Evolutionary conservation across 306 rosid species (phyloP).

Genomic region (Glycyrrhiza uralensis): DNA sequence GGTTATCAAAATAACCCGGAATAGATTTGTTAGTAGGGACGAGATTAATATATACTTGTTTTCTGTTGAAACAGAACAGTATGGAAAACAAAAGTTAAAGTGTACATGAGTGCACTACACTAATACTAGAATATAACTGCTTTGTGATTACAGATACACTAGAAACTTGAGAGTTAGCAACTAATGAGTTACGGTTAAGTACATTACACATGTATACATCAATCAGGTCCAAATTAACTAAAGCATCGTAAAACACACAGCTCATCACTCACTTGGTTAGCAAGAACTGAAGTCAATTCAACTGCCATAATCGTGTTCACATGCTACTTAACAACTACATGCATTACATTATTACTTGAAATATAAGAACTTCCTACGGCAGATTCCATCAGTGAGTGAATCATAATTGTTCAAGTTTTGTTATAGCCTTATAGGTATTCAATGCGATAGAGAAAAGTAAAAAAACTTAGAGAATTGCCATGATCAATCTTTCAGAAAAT

Average conservation of each 20-base stretch:
- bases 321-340: slow-evolving; percentile 55
- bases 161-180: neutral
- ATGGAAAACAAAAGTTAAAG: neutral
- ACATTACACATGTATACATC: slow-evolving; percentile 28
- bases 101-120: slow-evolving; percentile 12
- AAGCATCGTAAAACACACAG: slow-evolving; percentile 24
- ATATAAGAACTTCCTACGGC: slow-evolving; percentile 61
- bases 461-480: too few relatives aligned
- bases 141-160: slow-evolving; percentile 11
- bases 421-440: too few relatives aligned
- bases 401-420: slow-evolving; percentile 52
- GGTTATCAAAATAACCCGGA: slow-evolving; percentile 20
- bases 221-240: slow-evolving; percentile 14
- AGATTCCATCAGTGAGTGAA: slow-evolving; percentile 61
- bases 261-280: slow-evolving; percentile 13
- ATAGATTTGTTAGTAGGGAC: too few relatives aligned
- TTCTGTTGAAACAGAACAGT: neutral
- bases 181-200: neutral
- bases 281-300: slow-evolving; percentile 24
- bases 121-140: neutral
- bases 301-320: slow-evolving; percentile 31
- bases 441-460: too few relatives aligned
- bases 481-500: too few relatives aligned
- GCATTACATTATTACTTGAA: slow-evolving; percentile 61
- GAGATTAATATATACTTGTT: neutral